Base-by-base conservation (phyloP, 306 rosid species). In the Leucaena leucocephala region DNA sequence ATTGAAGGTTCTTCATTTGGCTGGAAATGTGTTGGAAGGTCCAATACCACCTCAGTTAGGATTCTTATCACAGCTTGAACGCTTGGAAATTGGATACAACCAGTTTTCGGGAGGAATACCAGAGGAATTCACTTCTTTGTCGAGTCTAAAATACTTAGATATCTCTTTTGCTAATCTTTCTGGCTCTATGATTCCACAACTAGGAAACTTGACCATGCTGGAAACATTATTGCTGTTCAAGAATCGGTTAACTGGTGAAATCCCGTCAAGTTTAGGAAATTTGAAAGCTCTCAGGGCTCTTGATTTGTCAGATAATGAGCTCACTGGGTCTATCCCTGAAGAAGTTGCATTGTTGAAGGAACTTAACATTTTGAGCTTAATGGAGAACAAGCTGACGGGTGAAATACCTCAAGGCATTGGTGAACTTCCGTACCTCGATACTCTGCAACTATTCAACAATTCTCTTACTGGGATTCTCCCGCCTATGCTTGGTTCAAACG, bases 51-150 rank as follows among this genome's bases (percentile, higher is more conserved):
- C 80, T 7, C 88, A 93, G 39, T 79, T 95, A 19, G 90, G 93
- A 39, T 65, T 43, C 58, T 82, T 93, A 63, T 7, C 85, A 19
- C 83, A 88, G 80, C 91, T 95, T 3, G 82, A 87, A 75, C 91
- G 75, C 78, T 78, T 95, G 89, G 99, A 95, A 78, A 91, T 95
- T 10, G 99, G 99, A 21, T 95, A 95, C 87, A 93, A 95, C 81
- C 48, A 38, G 21, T 84, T 88, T 73, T 82, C 93, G 5, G 92
- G 94, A 36, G 72, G 72, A 62, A 15, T 95, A 69, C 99, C 99
- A 2, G 22, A 35, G 1, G 92, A 87, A 82, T 73, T 93, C 5
- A 49, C 90, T 38, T 15, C 62, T 72, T 72, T 95, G 42, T 42
- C 81, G 57, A 91, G 84, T 48, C 88, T 95, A 78, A 90, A 45